Base-by-base conservation (phyloP, 352 stramenopile species). In the Phytopythium montanum region DNA sequence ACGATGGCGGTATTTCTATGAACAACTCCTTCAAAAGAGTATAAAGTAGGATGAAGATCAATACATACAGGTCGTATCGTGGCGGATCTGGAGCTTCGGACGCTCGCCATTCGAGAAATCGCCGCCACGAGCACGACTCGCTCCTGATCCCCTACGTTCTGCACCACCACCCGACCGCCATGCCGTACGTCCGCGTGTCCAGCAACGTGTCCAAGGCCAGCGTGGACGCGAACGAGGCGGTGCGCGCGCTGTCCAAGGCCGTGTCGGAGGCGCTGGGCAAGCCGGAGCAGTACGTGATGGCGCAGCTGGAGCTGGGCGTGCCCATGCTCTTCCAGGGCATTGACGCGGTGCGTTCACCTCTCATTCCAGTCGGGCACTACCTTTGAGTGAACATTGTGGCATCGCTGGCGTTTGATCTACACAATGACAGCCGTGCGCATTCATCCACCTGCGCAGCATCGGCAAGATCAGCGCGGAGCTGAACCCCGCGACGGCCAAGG, bases 141-240 rank as follows among this genome's bases (percentile, higher is more conserved):
- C n/a, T 42, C 14, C 36, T 19, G 14, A 42, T 7, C 9, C 36
- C 36, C 36, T 18, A 13, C 16, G 39, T 2, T n/a, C 21, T 31
- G 18, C 8, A 29, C 31, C 28, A 18, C 28, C 56, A 36, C 19
- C n/a, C 13, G 21, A 51, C 8, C 44, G 14, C 25, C 23, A 81
- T 81, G 72, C 69, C 72, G 26, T 77, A 65, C 58, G 49, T 81
- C 9, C 62, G 70, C 44, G 69, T 81, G 52, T 67, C 66, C 41
- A 72, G 58, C 62, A 81, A 79, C 61, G 67, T 74, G 26, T 56
- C 69, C 52, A 65, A 65, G 53, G 49, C 58, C 25, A 69, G 55
- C 34, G 61, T 76, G 42, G 63, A 76, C 59, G 57, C 59, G 36
- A 58, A 66, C 53, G 61, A 59, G 49, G 61, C 64, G 5, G 33